These are phyloP conservation scores for Tuber indicum DNA, from an alignment of 495 filamentous ascomycete species.

Conservation along the genomic window DNA sequence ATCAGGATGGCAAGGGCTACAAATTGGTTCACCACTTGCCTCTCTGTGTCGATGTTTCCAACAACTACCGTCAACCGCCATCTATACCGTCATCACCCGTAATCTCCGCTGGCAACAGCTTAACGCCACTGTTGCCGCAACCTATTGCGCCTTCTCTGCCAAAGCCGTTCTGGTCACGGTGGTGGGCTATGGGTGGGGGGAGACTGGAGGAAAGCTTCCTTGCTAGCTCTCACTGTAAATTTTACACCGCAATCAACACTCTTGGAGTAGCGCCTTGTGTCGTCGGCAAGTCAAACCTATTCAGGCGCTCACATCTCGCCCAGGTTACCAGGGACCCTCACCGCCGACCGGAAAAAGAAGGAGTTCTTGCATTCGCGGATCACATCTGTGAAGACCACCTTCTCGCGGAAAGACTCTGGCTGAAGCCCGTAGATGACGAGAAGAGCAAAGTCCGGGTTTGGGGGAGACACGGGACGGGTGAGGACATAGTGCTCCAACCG, in stretches of 20 bases:
- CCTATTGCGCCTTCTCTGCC: constrained; percentile 29
- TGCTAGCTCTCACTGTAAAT: constrained; percentile 89
- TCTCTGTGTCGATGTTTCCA: constrained; percentile 60
- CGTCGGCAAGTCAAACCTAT: constrained; percentile 97
- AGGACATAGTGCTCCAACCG: constrained; percentile 84
- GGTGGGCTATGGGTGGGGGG: constrained; percentile 57
- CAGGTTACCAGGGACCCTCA: constrained; percentile 58
- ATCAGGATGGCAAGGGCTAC: constrained; percentile 52
- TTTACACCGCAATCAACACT: constrained; percentile 96
- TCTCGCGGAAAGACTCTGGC: constrained; percentile 88
- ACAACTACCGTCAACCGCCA: constrained; percentile 22
- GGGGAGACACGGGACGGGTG: constrained; percentile 74
- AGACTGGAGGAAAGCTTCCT: constrained; percentile 90
- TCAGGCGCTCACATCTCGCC: constrained; percentile 83
- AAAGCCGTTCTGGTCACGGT: constrained; percentile 20
- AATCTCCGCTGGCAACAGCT: constrained; percentile 13
- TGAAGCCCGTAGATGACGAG: constrained; percentile 49
- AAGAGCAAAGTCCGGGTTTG: constrained; percentile 50
- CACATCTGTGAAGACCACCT: constrained; percentile 98
- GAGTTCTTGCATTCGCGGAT: constrained; percentile 60
- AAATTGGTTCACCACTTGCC: constrained; percentile 97
- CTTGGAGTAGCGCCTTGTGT: constrained; percentile 86
- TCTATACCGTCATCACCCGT: constrained; percentile 4
- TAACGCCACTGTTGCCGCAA: constrained; percentile 16
- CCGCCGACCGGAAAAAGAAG: constrained; percentile 45